Evolutionary conservation across 768 basidiomycete species (phyloP).

Genomic region (Russula olivacea): DNA sequence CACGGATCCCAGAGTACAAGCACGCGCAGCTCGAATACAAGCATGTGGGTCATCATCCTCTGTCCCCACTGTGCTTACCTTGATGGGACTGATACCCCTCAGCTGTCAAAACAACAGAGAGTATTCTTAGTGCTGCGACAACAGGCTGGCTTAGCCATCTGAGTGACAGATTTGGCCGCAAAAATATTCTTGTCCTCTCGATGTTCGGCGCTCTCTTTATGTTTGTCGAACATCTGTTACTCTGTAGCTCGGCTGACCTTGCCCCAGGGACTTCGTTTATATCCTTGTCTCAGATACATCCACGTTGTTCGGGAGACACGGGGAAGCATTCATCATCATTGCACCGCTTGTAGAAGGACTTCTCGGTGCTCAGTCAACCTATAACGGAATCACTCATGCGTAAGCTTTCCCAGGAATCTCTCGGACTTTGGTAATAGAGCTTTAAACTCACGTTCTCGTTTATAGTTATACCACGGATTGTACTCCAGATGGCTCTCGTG

Average conservation of each 20-base stretch:
- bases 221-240: slow-evolving; percentile 6
- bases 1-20: slow-evolving; percentile 24
- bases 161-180: slow-evolving; percentile 24
- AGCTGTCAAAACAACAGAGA: slow-evolving; percentile 27
- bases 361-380: slow-evolving; percentile 25
- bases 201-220: slow-evolving; percentile 27
- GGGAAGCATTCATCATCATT: slow-evolving; percentile 24
- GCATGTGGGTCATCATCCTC: slow-evolving; percentile 19
- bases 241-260: neutral
- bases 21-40: slow-evolving; percentile 26
- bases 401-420: slow-evolving; percentile 1
- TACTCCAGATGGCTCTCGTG: slow-evolving; percentile 24
- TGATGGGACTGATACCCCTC: neutral
- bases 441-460: neutral
- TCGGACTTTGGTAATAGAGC: neutral
- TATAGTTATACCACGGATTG: slow-evolving; percentile 25
- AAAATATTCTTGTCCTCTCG: slow-evolving; percentile 21
- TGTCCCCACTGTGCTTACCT: neutral
- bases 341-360: slow-evolving; percentile 25
- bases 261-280: slow-evolving; percentile 24
- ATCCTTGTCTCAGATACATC: slow-evolving; percentile 24
- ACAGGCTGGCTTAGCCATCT: slow-evolving; percentile 26
- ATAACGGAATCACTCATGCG: slow-evolving; percentile 26
- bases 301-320: slow-evolving; percentile 20
- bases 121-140: slow-evolving; percentile 24